Conservation (phyloP, 129 eudicot species). For the Oenanthe sinensis region DNA sequence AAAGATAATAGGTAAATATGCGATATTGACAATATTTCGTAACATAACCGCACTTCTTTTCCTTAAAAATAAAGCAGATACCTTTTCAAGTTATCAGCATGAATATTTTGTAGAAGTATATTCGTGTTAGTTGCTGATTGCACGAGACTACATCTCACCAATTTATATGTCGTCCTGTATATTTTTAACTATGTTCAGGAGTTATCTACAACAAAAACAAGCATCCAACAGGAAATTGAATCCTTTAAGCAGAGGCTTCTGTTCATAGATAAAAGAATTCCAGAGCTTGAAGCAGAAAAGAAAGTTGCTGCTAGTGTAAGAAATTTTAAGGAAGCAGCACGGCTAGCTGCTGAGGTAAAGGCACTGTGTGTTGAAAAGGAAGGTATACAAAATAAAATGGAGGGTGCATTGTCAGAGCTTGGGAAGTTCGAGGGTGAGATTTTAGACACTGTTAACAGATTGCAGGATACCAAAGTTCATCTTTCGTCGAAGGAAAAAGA, state of each 20-base stretch:
- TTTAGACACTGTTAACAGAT: constrained; percentile 22
- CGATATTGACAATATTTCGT: not conserved
- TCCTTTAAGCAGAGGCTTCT: constrained; percentile 52
- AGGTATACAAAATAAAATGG: constrained; percentile 34
- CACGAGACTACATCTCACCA: not conserved
- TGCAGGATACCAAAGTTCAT: constrained; percentile 48
- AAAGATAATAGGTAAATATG: not conserved
- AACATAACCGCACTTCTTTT: not conserved
- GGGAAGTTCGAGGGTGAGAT: constrained; percentile 48
- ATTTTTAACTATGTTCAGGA: constrained; percentile 30
- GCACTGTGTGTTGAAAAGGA: constrained; percentile 46
- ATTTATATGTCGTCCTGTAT: not conserved
- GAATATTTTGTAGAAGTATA: not conserved
- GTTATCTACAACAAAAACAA: constrained; percentile 52
- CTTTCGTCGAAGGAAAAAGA: constrained; percentile 51
- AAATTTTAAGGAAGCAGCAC: constrained; percentile 82
- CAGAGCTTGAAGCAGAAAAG: constrained; percentile 84
- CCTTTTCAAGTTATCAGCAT: not conserved
- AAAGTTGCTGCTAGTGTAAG: constrained; percentile 70
- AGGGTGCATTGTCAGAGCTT: constrained; percentile 28
- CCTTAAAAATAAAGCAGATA: not conserved
- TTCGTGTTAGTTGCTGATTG: not conserved
- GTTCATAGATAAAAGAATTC: constrained; percentile 65
- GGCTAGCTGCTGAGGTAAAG: constrained; percentile 65
- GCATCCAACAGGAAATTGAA: constrained; percentile 52